These are phyloP conservation scores for Fusarium sp. DNA, from an alignment of 2,329 filamentous ascomycete genomes.

Conservation along the genomic window DNA sequence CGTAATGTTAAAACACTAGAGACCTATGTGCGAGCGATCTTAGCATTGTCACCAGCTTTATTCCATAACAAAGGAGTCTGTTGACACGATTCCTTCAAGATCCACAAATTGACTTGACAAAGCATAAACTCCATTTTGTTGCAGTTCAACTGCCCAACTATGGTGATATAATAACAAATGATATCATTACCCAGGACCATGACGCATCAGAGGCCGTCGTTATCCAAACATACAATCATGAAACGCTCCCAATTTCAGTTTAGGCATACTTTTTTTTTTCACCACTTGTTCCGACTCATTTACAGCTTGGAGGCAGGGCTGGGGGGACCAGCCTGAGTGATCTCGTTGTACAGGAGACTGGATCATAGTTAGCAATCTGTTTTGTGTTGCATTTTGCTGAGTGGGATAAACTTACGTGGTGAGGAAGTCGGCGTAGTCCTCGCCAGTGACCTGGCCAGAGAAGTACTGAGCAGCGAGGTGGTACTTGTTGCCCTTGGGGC, in stretches of 20 bases:
- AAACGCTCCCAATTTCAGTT: constrained; percentile 27
- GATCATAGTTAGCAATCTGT: constrained; percentile 8
- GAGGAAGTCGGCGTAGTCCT: constrained; percentile 97
- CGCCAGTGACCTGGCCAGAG: constrained; percentile 89
- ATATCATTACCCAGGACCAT: constrained; percentile 28
- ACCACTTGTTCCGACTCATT: not conserved
- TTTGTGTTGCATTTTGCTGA: not conserved
- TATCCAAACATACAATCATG: constrained; percentile 24
- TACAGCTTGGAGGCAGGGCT: constrained; percentile 72
- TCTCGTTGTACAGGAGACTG: constrained; percentile 88
- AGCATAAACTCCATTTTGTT: constrained; percentile 18
- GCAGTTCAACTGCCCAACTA: constrained; percentile 3
- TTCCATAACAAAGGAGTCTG: not conserved
- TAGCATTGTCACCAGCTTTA: not conserved
- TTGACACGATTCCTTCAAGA: not conserved
- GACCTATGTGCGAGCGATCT: not conserved
- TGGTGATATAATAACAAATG: constrained; percentile 18
- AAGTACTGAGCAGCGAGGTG: constrained; percentile 93
- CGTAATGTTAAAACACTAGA: not conserved
- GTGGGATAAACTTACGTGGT: constrained; percentile 70
- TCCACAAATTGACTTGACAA: not conserved
- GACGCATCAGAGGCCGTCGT: constrained; percentile 3
- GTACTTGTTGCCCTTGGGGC: constrained; percentile 90
- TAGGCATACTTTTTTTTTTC: constrained; percentile 20
- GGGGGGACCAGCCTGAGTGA: constrained; percentile 76